A percentile compares a stretch with the other conserved stretches of the same genome.
phyloP scores from a whole-genome alignment of 2,329 filamentous ascomycete species.

The Canariomyces notabilis region DNA sequence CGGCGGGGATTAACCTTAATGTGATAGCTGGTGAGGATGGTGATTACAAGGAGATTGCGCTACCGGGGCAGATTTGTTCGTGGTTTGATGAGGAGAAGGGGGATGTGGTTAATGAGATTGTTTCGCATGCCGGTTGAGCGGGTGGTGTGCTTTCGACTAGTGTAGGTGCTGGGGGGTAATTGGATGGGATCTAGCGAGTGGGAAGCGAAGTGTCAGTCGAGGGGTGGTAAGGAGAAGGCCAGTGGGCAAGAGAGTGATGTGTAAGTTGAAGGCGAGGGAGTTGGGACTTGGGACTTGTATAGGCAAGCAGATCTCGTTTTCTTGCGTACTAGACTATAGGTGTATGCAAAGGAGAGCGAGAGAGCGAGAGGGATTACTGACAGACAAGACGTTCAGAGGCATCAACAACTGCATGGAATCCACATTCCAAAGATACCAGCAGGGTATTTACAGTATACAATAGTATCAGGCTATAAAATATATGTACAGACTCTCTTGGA shows the following conservation, averaged over 20 bases:
- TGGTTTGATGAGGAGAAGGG: slow-evolving; percentile 65
- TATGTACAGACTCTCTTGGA: no score
- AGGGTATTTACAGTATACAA: no score
- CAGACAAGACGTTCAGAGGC: not conserved
- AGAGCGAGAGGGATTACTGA: not conserved
- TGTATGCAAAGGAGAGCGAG: not conserved
- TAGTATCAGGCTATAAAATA: no score
- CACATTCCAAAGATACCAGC: no score
- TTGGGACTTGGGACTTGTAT: no score
- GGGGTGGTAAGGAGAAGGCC: no score
- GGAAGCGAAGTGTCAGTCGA: no score
- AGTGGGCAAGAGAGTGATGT: no score
- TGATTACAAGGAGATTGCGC: slow-evolving; percentile 80
- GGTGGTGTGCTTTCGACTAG: not conserved
- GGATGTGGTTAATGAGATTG: slow-evolving; percentile 84
- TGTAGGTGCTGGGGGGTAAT: not conserved
- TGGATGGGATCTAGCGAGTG: not conserved
- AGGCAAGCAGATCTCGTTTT: no score
- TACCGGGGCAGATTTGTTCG: slow-evolving; percentile 86
- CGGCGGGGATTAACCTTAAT: slow-evolving; percentile 79
- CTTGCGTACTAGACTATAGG: no score
- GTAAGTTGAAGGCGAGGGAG: no score
- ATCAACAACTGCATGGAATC: no score
- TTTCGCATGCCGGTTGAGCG: slow-evolving; percentile 77
- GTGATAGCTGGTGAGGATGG: slow-evolving; percentile 65